These are phyloP conservation scores for Tetraselmis striata DNA, from an alignment of 139 green algal genomes.

Conservation along the genomic window DNA sequence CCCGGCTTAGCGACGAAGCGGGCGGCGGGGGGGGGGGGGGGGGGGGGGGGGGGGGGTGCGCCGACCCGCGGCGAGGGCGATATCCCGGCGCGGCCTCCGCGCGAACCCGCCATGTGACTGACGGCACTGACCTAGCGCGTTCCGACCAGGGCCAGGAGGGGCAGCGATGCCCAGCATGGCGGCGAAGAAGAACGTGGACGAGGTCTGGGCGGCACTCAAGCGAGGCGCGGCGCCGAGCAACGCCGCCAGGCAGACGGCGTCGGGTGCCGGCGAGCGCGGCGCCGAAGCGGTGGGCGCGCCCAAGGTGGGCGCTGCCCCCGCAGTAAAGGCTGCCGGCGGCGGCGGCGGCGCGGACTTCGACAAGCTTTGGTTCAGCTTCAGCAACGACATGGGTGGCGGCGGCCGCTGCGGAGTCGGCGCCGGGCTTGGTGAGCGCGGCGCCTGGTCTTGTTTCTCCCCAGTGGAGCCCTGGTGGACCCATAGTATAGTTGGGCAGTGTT, in stretches of 20 bases:
- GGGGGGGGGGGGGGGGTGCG: no score
- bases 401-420: not conserved
- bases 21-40: no score
- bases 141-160: no score
- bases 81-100: no score
- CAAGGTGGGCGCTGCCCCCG: not conserved
- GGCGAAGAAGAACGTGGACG: not conserved
- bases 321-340: no score
- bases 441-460: no score
- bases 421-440: not conserved
- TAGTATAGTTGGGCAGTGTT: no score
- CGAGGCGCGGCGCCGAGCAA: not conserved
- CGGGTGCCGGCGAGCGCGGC: not conserved
- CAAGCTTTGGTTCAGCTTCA: not conserved
- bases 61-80: no score
- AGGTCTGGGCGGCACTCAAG: not conserved
- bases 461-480: no score
- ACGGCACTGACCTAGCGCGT: no score
- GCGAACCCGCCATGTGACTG: no score
- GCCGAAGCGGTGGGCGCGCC: not conserved
- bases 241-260: not conserved
- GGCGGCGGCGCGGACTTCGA: not conserved
- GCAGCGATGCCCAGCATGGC: not conserved
- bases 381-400: not conserved
- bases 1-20: no score